Evolutionary conservation across 768 basidiomycete species (phyloP), one percentile per base, ranked within the genome.

Genomic region (Lactarius hatsudake): DNA sequence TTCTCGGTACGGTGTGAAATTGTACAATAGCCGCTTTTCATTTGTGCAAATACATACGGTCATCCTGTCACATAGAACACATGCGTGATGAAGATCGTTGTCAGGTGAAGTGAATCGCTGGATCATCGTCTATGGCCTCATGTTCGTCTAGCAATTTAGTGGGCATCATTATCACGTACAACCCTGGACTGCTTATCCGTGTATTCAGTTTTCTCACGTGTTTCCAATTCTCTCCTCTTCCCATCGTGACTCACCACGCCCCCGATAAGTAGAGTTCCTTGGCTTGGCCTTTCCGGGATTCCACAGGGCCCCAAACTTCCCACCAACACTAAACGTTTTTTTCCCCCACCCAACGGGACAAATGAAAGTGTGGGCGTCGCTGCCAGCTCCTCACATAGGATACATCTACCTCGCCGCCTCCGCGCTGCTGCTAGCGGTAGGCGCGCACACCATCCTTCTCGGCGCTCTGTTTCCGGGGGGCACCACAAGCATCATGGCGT

Each of bases 401-500:
- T 63, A 60, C 32, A 15, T 69, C 30, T 61, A 69, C 64, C 51
- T 71, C 59, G 43, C 59, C 23, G 56, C 42, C 43, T 61, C 70
- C 40, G 51, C 59, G 36, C 48, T 69, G 12, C 48, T 71, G 4
- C 57, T 71, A n/a, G 20, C 51, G 12, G 3, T 63, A 30, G 70
- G 70, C 57, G 26, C 68, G 2, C 59, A 69, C 40, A 30, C 70
- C 17, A 23, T 69, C 51, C 64, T 71, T 13, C 38, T 63, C 68
- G 60, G 70, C 53, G 68, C 67, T 13, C 51, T 69, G 53, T 40
- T 63, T 3, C 61, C 63, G 38, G 42, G 23, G 28, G 40, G 57
- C 62, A 26, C 26, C 36, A 13, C 38, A 43, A 34, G 8, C 42
- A 58, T 30, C 30, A 59, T 9, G 92, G 56, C 87, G 23, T 77